Evolutionary conservation across 2,329 filamentous ascomycete genomes (phyloP), one percentile per base, ranked within the genome.

Genomic region (Ceratocystis alfenasii): DNA sequence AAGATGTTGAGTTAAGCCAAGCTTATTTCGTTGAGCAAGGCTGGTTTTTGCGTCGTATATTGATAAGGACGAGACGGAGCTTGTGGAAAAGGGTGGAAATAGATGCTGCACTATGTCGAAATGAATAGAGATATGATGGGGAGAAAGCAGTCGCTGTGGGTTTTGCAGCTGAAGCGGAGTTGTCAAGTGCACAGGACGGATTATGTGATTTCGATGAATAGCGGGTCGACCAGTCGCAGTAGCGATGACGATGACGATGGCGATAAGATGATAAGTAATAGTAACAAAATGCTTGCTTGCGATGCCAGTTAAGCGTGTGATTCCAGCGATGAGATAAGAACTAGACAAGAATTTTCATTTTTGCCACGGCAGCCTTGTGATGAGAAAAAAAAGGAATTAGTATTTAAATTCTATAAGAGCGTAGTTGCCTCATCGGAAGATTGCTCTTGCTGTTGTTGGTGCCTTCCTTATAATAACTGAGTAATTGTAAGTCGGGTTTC

Each of bases 371-470:
- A 36, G 55, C 30, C 55, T 59, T 59, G 55, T 15, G 20, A n/a
- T 17, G 28, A 36, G 20, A 59, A 59, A 33, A 8, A 57, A 30
- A 57, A 33, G n/a, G 17, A 28, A 28, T 57, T 25, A 12, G 12
- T 59, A 33, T 22, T 59, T 59, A 30, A 20, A 25, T 25, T 33
- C 17, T 59, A 10, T 6, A 59, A 59, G 55, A 59, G 55, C 17
- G 55, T 36, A 59, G 55, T 36, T 59, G 28, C 55, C 55, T 59
- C 30, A 2, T 8, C 15, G 1, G 25, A 53, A 2, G 55, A 36
- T 30, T n/a, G 55, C 55, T 59, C 53, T 59, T 59, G 55, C 55
- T 25, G 8, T 59, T 25, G 55, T n/a, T 59, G 55, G 55, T n/a
- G 55, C 55, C 28, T 36, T 36, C 55, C 55, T 59, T 59, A 36